Evolutionary conservation across 495 filamentous ascomycete genomes (phyloP), one percentile per base, ranked within the genome.

Genomic region (Hypoxylon cercidicola): DNA sequence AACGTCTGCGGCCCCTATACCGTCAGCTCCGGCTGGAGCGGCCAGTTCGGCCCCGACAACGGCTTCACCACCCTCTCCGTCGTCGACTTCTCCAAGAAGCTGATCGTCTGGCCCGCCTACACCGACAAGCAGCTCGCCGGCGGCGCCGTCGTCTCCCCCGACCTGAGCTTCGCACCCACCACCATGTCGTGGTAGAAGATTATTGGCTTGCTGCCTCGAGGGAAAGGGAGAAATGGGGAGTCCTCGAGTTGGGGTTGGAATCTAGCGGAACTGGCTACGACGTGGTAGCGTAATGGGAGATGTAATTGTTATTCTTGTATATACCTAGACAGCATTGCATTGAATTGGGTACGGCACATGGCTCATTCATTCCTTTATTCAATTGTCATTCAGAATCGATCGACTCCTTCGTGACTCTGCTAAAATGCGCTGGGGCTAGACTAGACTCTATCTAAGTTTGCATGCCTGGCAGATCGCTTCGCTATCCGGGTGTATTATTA

Each of bases 11-110:
- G 77, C n/a, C 51, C 47, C 25, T 82, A 70, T 68, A 78, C 75
- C 59, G 58, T 82, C 47, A 75, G 71, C 25, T 72, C 77, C 3
- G 77, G 75, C 70, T 82, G 79, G 79, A 81, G 79, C 72, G 81
- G 79, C 64, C 70, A 80, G 18, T 82, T 79, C 53, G 81, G 79
- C 10, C 53, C 75, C 23, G 77, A 76, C 56, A 78, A 78, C 48
- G 81, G 79, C 44, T 76, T 81, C 45, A 81, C 81, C 5, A 78
- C 77, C 7, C 60, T 83, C 23, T 79, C 79, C 71, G 77, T 83
- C 70, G 74, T 78, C 65, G 76, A 82, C 72, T 77, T 69, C 53
- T 70, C 77, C 51, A 74, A 40, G 11, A 47, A 66, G 39, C 72
- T 75, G 61, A 76, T 78, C 15, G 61, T 73, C 56, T 82, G 73